Evolutionary conservation across 139 green algal genomes (phyloP).

Genomic region (Picochlorum sp.): DNA sequence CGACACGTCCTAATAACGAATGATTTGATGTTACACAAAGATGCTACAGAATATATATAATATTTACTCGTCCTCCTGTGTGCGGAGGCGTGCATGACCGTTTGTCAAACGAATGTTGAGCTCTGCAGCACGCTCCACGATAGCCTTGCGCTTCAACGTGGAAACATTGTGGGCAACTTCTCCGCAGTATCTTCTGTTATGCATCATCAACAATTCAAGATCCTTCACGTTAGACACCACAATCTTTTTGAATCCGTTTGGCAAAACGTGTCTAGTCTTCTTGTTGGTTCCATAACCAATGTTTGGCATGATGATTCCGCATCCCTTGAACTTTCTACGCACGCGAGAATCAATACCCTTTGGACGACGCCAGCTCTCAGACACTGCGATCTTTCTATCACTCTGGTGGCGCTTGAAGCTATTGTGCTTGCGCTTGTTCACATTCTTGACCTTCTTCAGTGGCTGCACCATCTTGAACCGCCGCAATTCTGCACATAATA

Average conservation of each 20-base stretch:
- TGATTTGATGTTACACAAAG: slow-evolving; percentile 11
- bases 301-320: slow-evolving; percentile 82
- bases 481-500: not conserved
- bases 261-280: slow-evolving; percentile 84
- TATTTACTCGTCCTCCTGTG: slow-evolving; percentile 90
- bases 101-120: slow-evolving; percentile 93
- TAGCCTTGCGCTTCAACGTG: slow-evolving; percentile 88
- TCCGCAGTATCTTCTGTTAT: slow-evolving; percentile 89
- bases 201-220: slow-evolving; percentile 97
- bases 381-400: slow-evolving; percentile 75
- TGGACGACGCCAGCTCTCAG: slow-evolving; percentile 82
- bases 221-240: slow-evolving; percentile 87
- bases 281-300: slow-evolving; percentile 94
- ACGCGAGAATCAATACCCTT: slow-evolving; percentile 97
- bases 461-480: slow-evolving; percentile 75
- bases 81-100: slow-evolving; percentile 75
- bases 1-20: not conserved
- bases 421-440: slow-evolving; percentile 72
- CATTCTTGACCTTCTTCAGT: slow-evolving; percentile 71
- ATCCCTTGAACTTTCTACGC: slow-evolving; percentile 94
- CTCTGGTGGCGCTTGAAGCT: slow-evolving; percentile 84
- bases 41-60: slow-evolving; percentile 6
- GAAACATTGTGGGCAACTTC: slow-evolving; percentile 96
- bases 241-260: slow-evolving; percentile 87
- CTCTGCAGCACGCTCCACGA: slow-evolving; percentile 86